Evolutionary conservation across 139 green algal genomes (phyloP).

Genomic region (Micromonas pusilla): DNA sequence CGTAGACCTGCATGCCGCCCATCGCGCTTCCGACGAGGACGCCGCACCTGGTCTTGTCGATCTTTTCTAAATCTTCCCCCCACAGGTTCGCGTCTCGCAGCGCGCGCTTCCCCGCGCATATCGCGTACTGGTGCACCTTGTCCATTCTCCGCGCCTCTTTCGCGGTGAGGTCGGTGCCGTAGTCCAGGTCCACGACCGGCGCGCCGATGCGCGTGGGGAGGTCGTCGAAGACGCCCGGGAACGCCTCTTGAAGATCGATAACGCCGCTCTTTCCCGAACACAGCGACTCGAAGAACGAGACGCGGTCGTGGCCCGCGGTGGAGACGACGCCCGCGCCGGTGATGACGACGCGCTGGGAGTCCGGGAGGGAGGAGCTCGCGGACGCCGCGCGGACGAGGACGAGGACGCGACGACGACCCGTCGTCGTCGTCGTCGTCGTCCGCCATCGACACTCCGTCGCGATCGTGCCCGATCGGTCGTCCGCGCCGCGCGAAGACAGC

Average conservation of each 20-base stretch:
- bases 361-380: background rate
- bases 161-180: slow-evolving; percentile 55
- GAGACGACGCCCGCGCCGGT: slow-evolving; percentile 80
- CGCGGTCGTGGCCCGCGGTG: slow-evolving; percentile 77
- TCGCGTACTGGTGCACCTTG: slow-evolving; percentile 38
- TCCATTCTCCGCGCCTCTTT: slow-evolving; percentile 44
- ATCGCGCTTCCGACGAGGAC: slow-evolving; percentile 63
- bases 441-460: no score
- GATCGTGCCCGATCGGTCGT: no score
- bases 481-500: no score
- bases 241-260: slow-evolving; percentile 45
- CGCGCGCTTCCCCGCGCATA: slow-evolving; percentile 61
- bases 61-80: background rate
- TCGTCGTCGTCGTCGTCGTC: no score
- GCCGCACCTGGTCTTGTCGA: slow-evolving; percentile 20
- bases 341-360: slow-evolving; percentile 72
- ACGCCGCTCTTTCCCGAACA: slow-evolving; percentile 54
- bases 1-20: slow-evolving; percentile 58
- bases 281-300: slow-evolving; percentile 63
- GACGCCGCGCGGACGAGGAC: no score
- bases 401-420: no score
- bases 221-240: slow-evolving; percentile 58
- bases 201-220: slow-evolving; percentile 51
- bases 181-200: slow-evolving; percentile 52
- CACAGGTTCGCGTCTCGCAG: slow-evolving; percentile 24